These are phyloP conservation scores for Talaromyces sp. DNA, from an alignment of 2,329 filamentous ascomycete species.

Conservation along the genomic window DNA sequence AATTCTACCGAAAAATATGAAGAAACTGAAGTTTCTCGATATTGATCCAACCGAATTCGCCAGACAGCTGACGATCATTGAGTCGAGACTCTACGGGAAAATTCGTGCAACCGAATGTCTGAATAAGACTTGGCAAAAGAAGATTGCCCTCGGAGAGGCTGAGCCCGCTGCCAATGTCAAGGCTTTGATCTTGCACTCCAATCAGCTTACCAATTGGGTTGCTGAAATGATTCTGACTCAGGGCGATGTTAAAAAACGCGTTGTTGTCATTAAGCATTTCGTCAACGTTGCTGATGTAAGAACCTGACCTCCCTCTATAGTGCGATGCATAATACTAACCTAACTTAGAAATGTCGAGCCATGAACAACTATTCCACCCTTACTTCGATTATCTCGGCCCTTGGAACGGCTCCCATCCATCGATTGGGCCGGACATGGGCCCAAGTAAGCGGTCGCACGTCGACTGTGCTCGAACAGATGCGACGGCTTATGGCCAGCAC, in stretches of 20 bases:
- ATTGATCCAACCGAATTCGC: constrained; percentile 96
- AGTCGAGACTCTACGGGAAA: constrained; percentile 89
- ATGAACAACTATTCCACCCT: constrained; percentile 97
- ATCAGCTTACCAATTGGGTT: constrained; percentile 98
- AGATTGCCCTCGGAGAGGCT: constrained; percentile 62
- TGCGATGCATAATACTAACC: constrained; percentile 14
- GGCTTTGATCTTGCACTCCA: constrained; percentile 92
- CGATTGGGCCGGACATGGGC: constrained; percentile 92
- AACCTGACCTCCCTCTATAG: not conserved
- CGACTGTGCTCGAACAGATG: constrained; percentile 79
- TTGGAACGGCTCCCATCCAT: constrained; percentile 91
- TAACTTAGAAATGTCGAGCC: constrained; percentile 73
- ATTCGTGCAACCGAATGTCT: constrained; percentile 94
- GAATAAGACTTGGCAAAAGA: constrained; percentile 99
- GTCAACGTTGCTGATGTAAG: constrained; percentile 87
- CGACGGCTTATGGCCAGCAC: constrained; percentile 92
- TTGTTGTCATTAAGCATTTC: constrained; percentile 98
- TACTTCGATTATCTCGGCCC: constrained; percentile 93
- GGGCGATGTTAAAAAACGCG: constrained; percentile 88
- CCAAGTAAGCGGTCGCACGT: constrained; percentile 81
- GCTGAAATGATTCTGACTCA: constrained; percentile 98
- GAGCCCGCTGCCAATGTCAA: constrained; percentile 93
- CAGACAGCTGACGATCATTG: constrained; percentile 94
- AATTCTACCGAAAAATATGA: constrained; percentile 98
- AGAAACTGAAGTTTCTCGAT: constrained; percentile 96